Conservation (phyloP, 768 basidiomycete species). For the Chiua virens region DNA sequence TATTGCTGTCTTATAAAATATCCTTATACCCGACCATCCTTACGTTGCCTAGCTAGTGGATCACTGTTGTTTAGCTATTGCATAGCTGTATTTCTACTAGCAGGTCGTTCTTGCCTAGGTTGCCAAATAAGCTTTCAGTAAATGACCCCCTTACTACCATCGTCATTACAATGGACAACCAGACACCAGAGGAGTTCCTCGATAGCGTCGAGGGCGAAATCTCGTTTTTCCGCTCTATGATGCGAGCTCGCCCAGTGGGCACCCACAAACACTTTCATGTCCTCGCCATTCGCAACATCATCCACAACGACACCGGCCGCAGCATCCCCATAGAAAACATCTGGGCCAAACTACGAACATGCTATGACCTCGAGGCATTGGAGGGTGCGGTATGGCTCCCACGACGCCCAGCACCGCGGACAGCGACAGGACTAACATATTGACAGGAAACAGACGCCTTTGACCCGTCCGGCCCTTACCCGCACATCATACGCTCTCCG, state of each 20-base stretch:
- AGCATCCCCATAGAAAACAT: conserved; percentile 60
- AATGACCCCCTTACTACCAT: background rate
- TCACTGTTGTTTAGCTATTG: conserved; percentile 22
- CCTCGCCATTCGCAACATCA: conserved; percentile 69
- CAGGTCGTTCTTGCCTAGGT: background rate
- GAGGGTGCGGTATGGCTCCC: conserved; percentile 53
- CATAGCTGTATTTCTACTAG: conserved; percentile 20
- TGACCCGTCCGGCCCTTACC: conserved; percentile 43
- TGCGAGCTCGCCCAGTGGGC: conserved; percentile 80
- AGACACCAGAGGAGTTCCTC: conserved; percentile 46
- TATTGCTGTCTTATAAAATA: conserved; percentile 29
- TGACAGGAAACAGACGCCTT: conserved; percentile 46
- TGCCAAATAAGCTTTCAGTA: conserved; percentile 21
- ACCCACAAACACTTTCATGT: conserved; percentile 82
- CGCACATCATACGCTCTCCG: conserved; percentile 60
- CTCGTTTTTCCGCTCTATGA: conserved; percentile 79
- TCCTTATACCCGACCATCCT: conserved; percentile 25
- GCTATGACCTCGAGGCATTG: conserved; percentile 74
- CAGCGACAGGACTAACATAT: background rate
- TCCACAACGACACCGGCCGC: conserved; percentile 68
- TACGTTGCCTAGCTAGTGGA: conserved; percentile 8
- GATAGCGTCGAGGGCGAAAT: conserved; percentile 81
- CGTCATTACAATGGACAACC: conserved; percentile 25
- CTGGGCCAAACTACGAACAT: conserved; percentile 71
- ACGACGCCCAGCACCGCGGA: background rate